A percentile compares a stretch with the other conserved stretches of the same genome.
Conservation (phyloP, 345 rosid genomes). For the Salix koriyanagi region DNA sequence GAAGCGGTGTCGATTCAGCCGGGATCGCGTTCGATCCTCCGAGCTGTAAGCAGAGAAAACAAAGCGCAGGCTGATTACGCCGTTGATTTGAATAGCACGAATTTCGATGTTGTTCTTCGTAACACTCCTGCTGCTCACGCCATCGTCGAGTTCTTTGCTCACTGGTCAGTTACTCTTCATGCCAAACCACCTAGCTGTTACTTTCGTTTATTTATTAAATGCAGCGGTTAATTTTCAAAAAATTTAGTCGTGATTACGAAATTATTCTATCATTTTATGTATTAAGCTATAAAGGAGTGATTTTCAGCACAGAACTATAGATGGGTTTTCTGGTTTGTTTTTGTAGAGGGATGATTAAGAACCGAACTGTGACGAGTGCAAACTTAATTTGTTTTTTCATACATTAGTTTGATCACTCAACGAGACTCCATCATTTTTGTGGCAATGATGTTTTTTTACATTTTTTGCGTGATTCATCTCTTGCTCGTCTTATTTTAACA, state of each 20-base stretch:
- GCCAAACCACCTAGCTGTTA: neutral
- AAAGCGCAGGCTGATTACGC: conserved; percentile 44
- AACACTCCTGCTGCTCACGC: conserved; percentile 72
- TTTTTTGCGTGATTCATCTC: neutral
- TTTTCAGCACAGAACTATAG: neutral
- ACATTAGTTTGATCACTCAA: neutral
- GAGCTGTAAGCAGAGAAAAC: conserved; percentile 31
- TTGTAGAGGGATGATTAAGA: neutral
- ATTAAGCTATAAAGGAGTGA: neutral
- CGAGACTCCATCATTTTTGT: neutral
- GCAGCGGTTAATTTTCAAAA: neutral
- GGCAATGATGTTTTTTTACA: neutral
- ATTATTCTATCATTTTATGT: neutral
- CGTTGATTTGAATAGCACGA: conserved; percentile 63
- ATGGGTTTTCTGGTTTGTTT: neutral
- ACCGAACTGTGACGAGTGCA: neutral
- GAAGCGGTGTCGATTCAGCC: conserved; percentile 33
- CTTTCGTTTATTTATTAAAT: neutral
- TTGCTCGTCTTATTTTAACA: neutral
- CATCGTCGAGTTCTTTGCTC: conserved; percentile 84
- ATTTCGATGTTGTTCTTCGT: conserved; percentile 57
- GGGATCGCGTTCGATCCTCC: conserved; percentile 67
- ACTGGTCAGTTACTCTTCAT: conserved; percentile 51
- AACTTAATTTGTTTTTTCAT: no score
- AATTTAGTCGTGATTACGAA: neutral